These are phyloP conservation scores for Aspergillus latus DNA, from an alignment of 2,329 filamentous ascomycete genomes.

Conservation along the genomic window DNA sequence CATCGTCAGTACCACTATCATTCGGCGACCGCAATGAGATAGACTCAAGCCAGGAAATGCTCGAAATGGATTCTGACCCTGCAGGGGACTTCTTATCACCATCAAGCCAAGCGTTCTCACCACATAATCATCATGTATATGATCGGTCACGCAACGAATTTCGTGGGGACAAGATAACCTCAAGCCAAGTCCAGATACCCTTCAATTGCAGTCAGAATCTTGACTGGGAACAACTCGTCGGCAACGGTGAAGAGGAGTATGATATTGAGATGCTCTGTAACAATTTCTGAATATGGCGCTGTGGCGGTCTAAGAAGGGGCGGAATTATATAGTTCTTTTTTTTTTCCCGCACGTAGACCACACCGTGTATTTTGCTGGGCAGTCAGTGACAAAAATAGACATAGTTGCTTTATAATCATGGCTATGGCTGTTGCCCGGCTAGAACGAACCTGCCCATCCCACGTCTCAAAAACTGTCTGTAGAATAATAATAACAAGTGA, in stretches of 20 bases:
- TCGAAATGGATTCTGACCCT: not conserved
- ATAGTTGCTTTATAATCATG: not conserved
- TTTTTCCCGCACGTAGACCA: not conserved
- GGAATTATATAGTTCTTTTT: not conserved
- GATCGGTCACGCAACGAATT: not conserved
- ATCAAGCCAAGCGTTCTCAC: not conserved
- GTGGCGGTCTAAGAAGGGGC: no score
- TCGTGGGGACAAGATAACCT: not conserved
- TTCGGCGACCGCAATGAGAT: not conserved
- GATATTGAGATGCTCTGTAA: not conserved
- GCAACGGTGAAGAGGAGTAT: not conserved
- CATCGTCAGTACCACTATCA: not conserved
- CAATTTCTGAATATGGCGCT: not conserved
- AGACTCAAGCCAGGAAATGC: not conserved
- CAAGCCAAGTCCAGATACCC: not conserved
- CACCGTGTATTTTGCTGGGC: not conserved
- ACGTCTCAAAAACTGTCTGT: no score
- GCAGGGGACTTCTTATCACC: not conserved
- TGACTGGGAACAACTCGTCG: not conserved
- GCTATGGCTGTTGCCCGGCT: not conserved
- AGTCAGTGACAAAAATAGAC: not conserved
- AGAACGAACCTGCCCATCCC: no score
- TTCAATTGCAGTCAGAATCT: not conserved
- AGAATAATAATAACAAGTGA: no score
- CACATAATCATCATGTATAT: not conserved